Percentiles rank a stretch among this genome's conserved stretches.
These are phyloP conservation scores for Phaffia tasmanica DNA, from an alignment of 768 basidiomycete genomes.

Conservation along the genomic window DNA sequence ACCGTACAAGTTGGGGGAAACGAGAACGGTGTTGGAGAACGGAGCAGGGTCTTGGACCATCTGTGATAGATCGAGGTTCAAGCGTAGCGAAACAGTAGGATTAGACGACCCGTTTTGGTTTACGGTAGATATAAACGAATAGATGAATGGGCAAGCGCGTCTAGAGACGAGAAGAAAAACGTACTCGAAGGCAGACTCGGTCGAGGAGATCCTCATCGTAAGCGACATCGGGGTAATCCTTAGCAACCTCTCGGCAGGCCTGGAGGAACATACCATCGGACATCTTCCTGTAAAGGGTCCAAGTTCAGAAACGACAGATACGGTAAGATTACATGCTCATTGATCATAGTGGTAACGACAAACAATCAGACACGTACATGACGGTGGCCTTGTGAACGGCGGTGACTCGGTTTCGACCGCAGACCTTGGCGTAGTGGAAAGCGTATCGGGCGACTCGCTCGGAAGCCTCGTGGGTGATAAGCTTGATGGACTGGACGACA, in stretches of 20 bases:
- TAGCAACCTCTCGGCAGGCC: conserved; percentile 89
- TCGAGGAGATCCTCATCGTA: conserved; percentile 98
- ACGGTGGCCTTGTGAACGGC: conserved; percentile 99
- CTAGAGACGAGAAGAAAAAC: conserved; percentile 25
- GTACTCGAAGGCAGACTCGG: conserved; percentile 82
- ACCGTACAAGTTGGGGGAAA: conserved; percentile 92
- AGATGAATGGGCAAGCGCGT: neutral
- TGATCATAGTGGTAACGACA: neutral
- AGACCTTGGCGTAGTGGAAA: conserved; percentile 88
- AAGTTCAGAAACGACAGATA: neutral
- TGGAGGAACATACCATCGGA: conserved; percentile 99
- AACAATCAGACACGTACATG: conserved; percentile 52
- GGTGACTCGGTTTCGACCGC: conserved; percentile 80
- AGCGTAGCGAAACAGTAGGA: neutral
- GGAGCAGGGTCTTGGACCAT: conserved; percentile 87
- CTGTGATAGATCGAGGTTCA: conserved; percentile 38
- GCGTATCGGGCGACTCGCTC: conserved; percentile 97
- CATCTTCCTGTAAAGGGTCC: conserved; percentile 67
- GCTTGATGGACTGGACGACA: conserved; percentile 98
- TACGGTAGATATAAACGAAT: neutral
- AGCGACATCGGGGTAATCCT: conserved; percentile 81
- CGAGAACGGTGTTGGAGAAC: conserved; percentile 95
- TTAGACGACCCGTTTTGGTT: neutral
- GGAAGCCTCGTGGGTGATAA: conserved; percentile 97
- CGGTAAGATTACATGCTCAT: neutral